These are phyloP conservation scores for Chalciporus chontae DNA, from an alignment of 768 basidiomycete genomes.

Conservation along the genomic window DNA sequence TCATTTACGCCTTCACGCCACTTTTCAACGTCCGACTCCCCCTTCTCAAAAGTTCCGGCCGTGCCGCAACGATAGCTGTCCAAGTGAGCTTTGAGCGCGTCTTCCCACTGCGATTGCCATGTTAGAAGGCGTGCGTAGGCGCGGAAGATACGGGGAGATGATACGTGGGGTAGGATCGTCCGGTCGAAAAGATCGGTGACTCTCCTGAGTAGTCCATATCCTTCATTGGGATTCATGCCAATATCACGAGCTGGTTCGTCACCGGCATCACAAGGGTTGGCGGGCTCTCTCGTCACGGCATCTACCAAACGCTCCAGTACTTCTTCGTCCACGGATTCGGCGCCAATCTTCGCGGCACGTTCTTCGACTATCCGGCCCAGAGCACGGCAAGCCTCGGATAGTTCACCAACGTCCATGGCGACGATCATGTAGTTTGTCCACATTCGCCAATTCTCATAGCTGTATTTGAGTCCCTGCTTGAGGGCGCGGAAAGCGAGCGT, in stretches of 20 bases:
- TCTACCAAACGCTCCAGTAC: conserved; percentile 88
- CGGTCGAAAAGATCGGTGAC: conserved; percentile 73
- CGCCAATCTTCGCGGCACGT: conserved; percentile 38
- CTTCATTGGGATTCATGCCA: conserved; percentile 53
- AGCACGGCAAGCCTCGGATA: conserved; percentile 83
- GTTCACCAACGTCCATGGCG: conserved; percentile 88
- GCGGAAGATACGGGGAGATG: conserved; percentile 74
- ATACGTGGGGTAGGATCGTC: conserved; percentile 78
- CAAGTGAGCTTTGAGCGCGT: conserved; percentile 77
- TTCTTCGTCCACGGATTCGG: conserved; percentile 72
- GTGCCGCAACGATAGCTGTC: conserved; percentile 77
- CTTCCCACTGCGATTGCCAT: conserved; percentile 69
- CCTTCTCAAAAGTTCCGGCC: conserved; percentile 57
- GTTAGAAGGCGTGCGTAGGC: conserved; percentile 80
- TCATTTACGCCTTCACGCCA: conserved; percentile 79
- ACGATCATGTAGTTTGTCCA: conserved; percentile 98
- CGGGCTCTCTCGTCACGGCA: conserved; percentile 65
- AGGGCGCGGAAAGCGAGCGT: conserved; percentile 90
- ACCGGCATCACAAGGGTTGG: conserved; percentile 28
- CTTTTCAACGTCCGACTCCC: conserved; percentile 60
- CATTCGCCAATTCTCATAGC: conserved; percentile 95
- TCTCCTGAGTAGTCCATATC: conserved; percentile 59
- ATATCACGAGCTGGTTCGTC: conserved; percentile 13
- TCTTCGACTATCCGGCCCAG: conserved; percentile 75
- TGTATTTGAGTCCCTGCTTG: conserved; percentile 79